Percentiles rank a stretch among this genome's conserved stretches.
These are phyloP conservation scores for Hypomyces rosellus DNA, from an alignment of 2,329 filamentous ascomycete genomes.

Conservation along the genomic window DNA sequence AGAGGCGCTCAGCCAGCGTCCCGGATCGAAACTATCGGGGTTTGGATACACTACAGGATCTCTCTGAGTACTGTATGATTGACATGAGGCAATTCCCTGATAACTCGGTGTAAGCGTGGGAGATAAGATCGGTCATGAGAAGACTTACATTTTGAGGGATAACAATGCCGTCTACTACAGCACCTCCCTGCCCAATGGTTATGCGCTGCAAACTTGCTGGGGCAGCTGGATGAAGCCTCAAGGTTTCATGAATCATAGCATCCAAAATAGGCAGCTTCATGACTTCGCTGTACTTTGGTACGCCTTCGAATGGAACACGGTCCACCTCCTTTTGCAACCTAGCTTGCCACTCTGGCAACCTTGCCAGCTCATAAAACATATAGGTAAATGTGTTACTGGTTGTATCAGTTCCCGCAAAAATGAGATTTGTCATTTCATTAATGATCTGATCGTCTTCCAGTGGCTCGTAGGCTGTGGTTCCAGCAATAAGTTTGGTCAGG, in stretches of 20 bases:
- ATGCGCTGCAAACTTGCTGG: neutral
- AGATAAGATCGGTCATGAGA: too few species aligned
- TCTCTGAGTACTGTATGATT: slow-evolving; percentile 3
- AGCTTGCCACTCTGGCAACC: neutral
- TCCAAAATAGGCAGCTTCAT: neutral
- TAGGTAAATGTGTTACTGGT: slow-evolving; percentile 1
- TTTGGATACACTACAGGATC: neutral
- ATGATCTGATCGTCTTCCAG: too few species aligned
- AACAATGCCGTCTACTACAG: too few species aligned
- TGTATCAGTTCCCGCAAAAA: neutral
- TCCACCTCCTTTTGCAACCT: neutral
- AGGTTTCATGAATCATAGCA: neutral
- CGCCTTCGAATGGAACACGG: neutral
- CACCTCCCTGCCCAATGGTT: neutral
- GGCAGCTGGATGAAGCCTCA: slow-evolving; percentile 1
- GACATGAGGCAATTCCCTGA: neutral
- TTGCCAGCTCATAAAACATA: slow-evolving; percentile 3
- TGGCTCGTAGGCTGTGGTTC: neutral
- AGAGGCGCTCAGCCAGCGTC: too few species aligned
- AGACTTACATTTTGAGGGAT: too few species aligned
- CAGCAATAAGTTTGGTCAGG: slow-evolving; percentile 2
- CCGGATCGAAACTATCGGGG: neutral
- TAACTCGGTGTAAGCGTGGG: neutral
- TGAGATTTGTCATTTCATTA: too few species aligned
- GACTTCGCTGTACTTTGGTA: neutral